Evolutionary conservation across 305 asterid species (phyloP), one percentile per base, ranked within the genome.

Genomic region (Solanum aculeatissimum): DNA sequence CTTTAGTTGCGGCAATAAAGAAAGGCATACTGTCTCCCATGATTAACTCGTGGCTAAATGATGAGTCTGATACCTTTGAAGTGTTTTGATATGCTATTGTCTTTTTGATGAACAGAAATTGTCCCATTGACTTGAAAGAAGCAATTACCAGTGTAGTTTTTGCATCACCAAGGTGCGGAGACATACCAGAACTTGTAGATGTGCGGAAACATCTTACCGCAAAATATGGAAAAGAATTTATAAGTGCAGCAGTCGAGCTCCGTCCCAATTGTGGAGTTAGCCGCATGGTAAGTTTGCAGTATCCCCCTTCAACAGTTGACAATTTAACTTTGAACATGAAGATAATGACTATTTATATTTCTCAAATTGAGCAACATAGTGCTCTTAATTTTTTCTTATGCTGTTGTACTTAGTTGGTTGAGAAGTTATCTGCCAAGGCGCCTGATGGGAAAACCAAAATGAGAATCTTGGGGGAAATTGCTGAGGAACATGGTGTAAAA

Each of bases 121-220:
- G 98, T 89, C 99, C 99, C 89, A 89, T 90, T 82, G 99, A 96
- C 91, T 89, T 95, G 89, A 94, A 95, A 92, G 99, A 96, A 91
- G 98, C 98, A 83, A 82, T 96, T 87, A 69, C 99, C 14, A 93
- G 98, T 83, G 83, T 95, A 83, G 82, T 93, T 66, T 96, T 91
- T 88, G 98, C 99, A 65, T 90, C 99, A 83, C 97, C 93, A 47
- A 93, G 99, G 89, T 94, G 98, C 86, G 98, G 98, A 84, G 99
- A 96, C 84, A 89, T 96, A 86, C 93, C 95, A 25, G 99, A 96
- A 86, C 98, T 96, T 89, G 32, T 78, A 81, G 98, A 96, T 66
- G 89, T 88, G 15, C 90, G 86, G 90, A 96, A 96, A 89, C 97
- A 93, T 15, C 89, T 96, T 62, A 93, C 91, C 4, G 93, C 92